Conservation (phyloP, 2,329 filamentous ascomycete species). For the Fusarium sp. region DNA sequence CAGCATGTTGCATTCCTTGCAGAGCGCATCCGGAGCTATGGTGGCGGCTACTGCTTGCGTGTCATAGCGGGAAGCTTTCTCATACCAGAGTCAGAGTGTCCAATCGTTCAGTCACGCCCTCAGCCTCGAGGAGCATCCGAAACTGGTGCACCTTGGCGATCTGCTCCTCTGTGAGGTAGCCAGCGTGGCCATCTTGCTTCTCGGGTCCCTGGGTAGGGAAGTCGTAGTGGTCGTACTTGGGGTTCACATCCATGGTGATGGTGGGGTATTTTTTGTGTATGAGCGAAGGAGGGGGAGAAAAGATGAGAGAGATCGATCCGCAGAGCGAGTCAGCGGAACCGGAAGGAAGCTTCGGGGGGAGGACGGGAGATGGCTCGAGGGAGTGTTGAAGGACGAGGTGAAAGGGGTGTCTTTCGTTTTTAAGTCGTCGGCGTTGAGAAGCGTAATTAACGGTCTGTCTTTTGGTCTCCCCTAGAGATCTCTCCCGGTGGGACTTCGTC, state of each 20-base stretch:
- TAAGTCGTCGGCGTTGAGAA: constrained; percentile 37
- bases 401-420: constrained; percentile 35
- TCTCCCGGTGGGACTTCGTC: constrained; percentile 45
- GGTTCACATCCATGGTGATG: constrained; percentile 69
- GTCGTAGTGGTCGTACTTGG: constrained; percentile 97
- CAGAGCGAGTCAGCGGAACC: constrained; percentile 11
- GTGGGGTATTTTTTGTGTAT: constrained; percentile 35
- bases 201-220: constrained; percentile 84
- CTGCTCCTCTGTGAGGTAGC: constrained; percentile 86
- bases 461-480: constrained; percentile 45
- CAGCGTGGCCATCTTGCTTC: constrained; percentile 81
- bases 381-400: constrained; percentile 6
- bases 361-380: constrained; percentile 16
- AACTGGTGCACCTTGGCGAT: constrained; percentile 91
- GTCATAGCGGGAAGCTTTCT: constrained; percentile 20
- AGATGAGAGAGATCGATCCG: constrained; percentile 16
- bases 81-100: constrained; percentile 92
- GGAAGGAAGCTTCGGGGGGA: not conserved
- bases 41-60: constrained; percentile 9
- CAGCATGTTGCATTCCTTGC: constrained; percentile 12
- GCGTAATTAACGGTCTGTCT: constrained; percentile 45
- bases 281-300: constrained; percentile 13
- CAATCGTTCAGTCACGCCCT: constrained; percentile 84
- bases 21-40: constrained; percentile 3
- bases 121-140: constrained; percentile 83